Percentiles rank a stretch among this genome's conserved stretches.
Conservation (phyloP, 306 rosid genomes). For the Elaeagnus macrophylla region DNA sequence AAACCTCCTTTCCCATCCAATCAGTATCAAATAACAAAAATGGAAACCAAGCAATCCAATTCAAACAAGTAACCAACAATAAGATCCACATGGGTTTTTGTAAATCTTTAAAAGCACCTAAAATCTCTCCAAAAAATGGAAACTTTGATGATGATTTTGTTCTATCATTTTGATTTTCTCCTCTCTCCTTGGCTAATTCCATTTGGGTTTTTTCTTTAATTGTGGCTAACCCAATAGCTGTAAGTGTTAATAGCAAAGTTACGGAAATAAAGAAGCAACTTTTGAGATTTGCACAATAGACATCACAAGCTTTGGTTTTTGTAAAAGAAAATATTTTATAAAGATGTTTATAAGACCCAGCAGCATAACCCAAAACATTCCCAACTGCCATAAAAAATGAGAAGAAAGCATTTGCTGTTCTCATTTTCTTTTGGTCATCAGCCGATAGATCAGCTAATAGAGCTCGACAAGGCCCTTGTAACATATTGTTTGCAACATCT, state of each 20-base stretch:
- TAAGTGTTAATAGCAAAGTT: conserved; percentile 21
- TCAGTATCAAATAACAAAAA: conserved; percentile 81
- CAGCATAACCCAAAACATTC: conserved; percentile 63
- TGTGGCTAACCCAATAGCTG: conserved; percentile 24
- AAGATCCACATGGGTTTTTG: conserved; percentile 65
- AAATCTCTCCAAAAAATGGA: conserved; percentile 44
- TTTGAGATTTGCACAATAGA: conserved; percentile 52
- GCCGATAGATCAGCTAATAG: conserved; percentile 14
- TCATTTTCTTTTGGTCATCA: conserved; percentile 28
- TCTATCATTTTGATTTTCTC: neutral
- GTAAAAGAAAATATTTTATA: conserved; percentile 41
- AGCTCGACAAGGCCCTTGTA: conserved; percentile 26
- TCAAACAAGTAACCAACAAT: conserved; percentile 64
- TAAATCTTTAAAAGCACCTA: conserved; percentile 44
- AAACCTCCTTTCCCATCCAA: conserved; percentile 93
- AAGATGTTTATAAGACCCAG: conserved; percentile 49
- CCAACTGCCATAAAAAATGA: conserved; percentile 86
- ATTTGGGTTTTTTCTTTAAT: conserved; percentile 33
- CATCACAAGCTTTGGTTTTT: conserved; percentile 35
- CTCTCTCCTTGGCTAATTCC: neutral
- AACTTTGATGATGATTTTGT: neutral
- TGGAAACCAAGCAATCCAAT: conserved; percentile 92
- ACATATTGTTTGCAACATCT: conserved; percentile 26
- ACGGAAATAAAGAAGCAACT: conserved; percentile 66
- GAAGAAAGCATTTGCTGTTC: conserved; percentile 39